Percentiles rank a stretch among this genome's conserved stretches.
These are phyloP conservation scores for Dryas octopetala DNA, from an alignment of 306 rosid genomes.

Conservation along the genomic window DNA sequence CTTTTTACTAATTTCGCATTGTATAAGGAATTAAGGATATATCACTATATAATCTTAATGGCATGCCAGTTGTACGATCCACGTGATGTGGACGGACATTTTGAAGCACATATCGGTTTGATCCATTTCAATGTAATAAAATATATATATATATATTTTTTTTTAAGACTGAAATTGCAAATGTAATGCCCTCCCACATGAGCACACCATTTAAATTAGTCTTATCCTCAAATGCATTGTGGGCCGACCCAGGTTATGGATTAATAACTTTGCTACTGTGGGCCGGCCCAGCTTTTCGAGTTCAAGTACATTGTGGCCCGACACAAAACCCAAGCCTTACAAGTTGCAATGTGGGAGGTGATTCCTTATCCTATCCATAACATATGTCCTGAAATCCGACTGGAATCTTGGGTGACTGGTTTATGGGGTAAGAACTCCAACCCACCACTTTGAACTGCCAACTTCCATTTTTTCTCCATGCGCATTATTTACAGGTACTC, in stretches of 20 bases:
- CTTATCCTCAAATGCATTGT: too few species aligned
- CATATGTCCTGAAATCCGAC: neutral
- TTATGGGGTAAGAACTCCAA: neutral
- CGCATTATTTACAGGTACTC: conserved; percentile 3
- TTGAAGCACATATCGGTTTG: too few species aligned
- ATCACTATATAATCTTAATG: too few species aligned
- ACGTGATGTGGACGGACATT: too few species aligned
- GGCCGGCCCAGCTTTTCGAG: neutral
- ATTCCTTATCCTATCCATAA: conserved; percentile 23
- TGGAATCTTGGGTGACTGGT: neutral
- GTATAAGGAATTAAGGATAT: too few species aligned
- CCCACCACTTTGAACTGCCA: neutral
- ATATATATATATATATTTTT: too few species aligned
- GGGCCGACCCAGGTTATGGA: too few species aligned
- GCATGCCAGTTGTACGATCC: too few species aligned
- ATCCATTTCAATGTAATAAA: too few species aligned
- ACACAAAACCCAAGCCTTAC: neutral
- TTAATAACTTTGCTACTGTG: neutral
- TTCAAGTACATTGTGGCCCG: neutral
- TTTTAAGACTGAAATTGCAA: too few species aligned
- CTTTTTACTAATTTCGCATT: neutral
- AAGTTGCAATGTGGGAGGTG: neutral
- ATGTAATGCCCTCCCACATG: too few species aligned
- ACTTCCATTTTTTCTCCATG: conserved; percentile 12
- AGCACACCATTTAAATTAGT: too few species aligned